phyloP scores from a whole-genome alignment of 495 filamentous ascomycete genomes.

The Hapsidospora chrysogenum region DNA sequence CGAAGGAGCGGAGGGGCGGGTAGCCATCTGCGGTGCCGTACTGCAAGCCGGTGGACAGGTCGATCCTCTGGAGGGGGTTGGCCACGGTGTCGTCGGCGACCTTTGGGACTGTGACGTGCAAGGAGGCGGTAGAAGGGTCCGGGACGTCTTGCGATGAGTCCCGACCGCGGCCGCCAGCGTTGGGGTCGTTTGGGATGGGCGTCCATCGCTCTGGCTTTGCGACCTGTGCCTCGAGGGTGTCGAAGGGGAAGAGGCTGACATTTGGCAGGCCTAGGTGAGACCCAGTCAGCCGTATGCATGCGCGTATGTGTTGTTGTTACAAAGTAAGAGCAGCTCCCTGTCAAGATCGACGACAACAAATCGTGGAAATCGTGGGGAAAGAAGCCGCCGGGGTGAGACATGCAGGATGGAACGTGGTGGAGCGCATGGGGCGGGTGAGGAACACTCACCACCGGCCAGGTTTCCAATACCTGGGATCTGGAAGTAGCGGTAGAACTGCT shows the following conservation, averaged over 20 bases:
- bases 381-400: not conserved
- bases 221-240: conserved; percentile 69
- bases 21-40: conserved; percentile 71
- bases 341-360: too few relatives aligned
- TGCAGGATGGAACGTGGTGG: not conserved
- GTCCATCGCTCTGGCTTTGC: conserved; percentile 57
- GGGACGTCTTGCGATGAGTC: too few relatives aligned
- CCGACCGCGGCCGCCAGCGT: conserved; percentile 13
- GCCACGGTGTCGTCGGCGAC: conserved; percentile 21
- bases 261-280: conserved; percentile 80
- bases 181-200: conserved; percentile 42
- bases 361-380: too few relatives aligned
- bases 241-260: conserved; percentile 70
- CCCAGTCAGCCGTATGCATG: too few relatives aligned
- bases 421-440: too few relatives aligned
- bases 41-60: conserved; percentile 67
- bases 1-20: conserved; percentile 52
- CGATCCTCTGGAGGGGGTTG: conserved; percentile 49
- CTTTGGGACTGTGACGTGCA: conserved; percentile 55
- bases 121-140: not conserved
- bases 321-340: too few relatives aligned
- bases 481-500: conserved; percentile 76
- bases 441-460: conserved; percentile 65
- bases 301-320: too few relatives aligned
- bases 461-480: conserved; percentile 65